Conservation (phyloP, 371 early-diverging fungal species). For the Mucor piriformis region DNA sequence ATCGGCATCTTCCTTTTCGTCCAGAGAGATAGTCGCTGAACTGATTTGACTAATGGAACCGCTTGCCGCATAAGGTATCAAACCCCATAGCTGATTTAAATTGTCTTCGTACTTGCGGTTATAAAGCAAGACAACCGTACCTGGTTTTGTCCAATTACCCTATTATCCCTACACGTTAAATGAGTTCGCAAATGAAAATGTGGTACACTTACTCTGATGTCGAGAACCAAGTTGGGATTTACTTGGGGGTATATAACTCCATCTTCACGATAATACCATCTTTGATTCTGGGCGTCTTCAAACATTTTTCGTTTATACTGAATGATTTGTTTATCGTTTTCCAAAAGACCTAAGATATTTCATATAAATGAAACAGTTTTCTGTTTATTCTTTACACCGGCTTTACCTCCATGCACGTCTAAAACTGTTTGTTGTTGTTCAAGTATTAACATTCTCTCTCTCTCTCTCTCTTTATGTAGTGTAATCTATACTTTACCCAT, state of each 20-base stretch:
- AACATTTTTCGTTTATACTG: conserved; percentile 52
- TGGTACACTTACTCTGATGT: conserved; percentile 48
- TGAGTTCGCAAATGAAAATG: no score
- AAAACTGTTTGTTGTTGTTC: conserved; percentile 28
- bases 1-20: conserved; percentile 29
- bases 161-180: no score
- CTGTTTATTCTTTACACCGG: not conserved
- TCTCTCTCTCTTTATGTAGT: no score
- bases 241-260: conserved; percentile 52
- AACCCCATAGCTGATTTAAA: conserved; percentile 50
- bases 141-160: conserved; percentile 53
- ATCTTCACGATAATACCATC: conserved; percentile 56
- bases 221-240: conserved; percentile 47
- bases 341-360: conserved; percentile 29
- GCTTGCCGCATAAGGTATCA: conserved; percentile 29
- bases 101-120: conserved; percentile 51
- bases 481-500: conserved; percentile 22
- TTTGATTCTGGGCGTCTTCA: conserved; percentile 50
- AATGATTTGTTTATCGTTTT: conserved; percentile 49
- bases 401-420: conserved; percentile 49
- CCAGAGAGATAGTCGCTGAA: not conserved
- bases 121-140: conserved; percentile 48
- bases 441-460: not conserved
- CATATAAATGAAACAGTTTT: not conserved
- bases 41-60: not conserved